Conservation (phyloP, 1,284 basidiomycete species). For the Ustilago bromivora region DNA sequence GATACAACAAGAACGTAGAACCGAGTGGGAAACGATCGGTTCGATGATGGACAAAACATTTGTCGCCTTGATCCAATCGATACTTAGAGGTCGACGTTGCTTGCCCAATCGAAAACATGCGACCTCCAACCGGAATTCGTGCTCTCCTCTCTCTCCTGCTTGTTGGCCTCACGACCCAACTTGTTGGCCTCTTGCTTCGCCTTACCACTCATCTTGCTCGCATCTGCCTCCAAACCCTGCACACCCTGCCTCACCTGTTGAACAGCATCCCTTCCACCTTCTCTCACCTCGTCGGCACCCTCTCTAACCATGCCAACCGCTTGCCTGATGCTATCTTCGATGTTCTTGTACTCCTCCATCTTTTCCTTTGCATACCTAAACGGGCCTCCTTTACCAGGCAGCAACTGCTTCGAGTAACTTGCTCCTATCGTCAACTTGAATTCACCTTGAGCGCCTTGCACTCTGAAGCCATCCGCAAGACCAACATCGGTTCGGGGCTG, state of each 20-base stretch:
- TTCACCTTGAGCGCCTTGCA: constrained; percentile 70
- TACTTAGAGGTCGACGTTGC: constrained; percentile 40
- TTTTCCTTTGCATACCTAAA: constrained; percentile 67
- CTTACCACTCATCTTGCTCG: constrained; percentile 46
- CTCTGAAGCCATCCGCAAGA: constrained; percentile 38
- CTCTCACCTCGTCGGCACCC: constrained; percentile 27
- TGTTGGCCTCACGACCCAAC: constrained; percentile 57
- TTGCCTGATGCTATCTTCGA: constrained; percentile 35
- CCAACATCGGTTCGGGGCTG: constrained; percentile 57
- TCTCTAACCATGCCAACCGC: constrained; percentile 29
- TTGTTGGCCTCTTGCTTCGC: constrained; percentile 62
- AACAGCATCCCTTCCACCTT: constrained; percentile 46
- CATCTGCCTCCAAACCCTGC: constrained; percentile 47
- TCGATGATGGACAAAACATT: too few species aligned
- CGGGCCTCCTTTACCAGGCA: constrained; percentile 69
- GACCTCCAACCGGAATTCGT: constrained; percentile 71
- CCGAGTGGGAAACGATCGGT: too few species aligned
- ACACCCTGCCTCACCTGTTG: constrained; percentile 42
- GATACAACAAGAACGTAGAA: too few species aligned
- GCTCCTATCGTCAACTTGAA: constrained; percentile 72
- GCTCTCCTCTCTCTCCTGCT: constrained; percentile 69
- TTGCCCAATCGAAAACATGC: constrained; percentile 67
- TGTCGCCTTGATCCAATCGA: too few species aligned
- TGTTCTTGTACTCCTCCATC: constrained; percentile 68
- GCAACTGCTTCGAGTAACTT: constrained; percentile 70